Conservation (phyloP, 1,284 basidiomycete genomes). For the Limonomyces culmigenus region DNA sequence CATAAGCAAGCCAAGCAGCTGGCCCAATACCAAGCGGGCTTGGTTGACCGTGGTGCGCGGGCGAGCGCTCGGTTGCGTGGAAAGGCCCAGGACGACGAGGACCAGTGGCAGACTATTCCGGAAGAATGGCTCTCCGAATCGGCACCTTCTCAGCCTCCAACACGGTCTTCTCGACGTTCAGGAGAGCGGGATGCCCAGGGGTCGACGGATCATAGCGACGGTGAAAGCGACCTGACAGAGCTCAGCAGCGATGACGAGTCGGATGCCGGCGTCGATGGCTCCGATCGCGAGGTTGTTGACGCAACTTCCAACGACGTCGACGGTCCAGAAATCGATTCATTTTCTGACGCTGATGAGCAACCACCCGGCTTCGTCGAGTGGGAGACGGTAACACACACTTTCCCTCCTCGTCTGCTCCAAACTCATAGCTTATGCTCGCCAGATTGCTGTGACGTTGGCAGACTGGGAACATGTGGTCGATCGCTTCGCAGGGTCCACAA, state of each 20-base stretch:
- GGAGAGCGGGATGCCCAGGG: slow-evolving; percentile 7
- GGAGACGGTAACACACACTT: slow-evolving; percentile 74
- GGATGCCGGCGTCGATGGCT: slow-evolving; percentile 4
- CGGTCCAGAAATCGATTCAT: slow-evolving; percentile 1
- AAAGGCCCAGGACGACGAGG: slow-evolving; percentile 22
- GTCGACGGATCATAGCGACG: slow-evolving; percentile 29
- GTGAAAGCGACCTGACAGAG: slow-evolving; percentile 48
- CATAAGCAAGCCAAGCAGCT: slow-evolving; percentile 53
- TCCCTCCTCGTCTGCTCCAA: too few species aligned
- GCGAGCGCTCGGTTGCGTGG: slow-evolving; percentile 50
- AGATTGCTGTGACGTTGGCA: slow-evolving; percentile 66
- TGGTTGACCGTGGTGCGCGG: slow-evolving; percentile 31
- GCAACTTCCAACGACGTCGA: slow-evolving; percentile 7
- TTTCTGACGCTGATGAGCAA: too few species aligned
- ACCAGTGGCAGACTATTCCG: slow-evolving; percentile 65
- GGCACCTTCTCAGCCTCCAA: too few species aligned
- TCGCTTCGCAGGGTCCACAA: slow-evolving; percentile 55
- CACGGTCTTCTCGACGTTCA: slow-evolving; percentile 6
- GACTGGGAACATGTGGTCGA: slow-evolving; percentile 69
- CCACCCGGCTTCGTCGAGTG: slow-evolving; percentile 58
- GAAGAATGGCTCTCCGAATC: slow-evolving; percentile 54
- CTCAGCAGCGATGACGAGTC: slow-evolving; percentile 4
- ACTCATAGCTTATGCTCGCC: slow-evolving; percentile 1
- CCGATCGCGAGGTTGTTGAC: slow-evolving; percentile 5
- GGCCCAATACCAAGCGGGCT: slow-evolving; percentile 32